These are phyloP conservation scores for Solanum chacoense DNA, from an alignment of 305 asterid species.

Conservation along the genomic window DNA sequence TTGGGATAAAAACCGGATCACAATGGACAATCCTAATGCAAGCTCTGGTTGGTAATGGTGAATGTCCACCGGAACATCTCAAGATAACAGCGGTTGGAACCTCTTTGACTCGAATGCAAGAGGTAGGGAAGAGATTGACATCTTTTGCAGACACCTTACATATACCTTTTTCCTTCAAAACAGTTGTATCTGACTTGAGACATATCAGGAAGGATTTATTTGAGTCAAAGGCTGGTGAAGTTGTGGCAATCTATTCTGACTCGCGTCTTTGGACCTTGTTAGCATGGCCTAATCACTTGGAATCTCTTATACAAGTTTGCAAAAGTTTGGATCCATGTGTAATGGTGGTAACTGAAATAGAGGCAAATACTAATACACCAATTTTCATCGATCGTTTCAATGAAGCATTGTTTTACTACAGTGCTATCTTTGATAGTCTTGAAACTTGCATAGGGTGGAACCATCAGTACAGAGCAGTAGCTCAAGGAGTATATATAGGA, in stretches of 20 bases:
- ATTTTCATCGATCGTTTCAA: conserved; percentile 7
- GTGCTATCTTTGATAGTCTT: conserved; percentile 11
- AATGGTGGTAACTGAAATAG: conserved; percentile 21
- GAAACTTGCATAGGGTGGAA: neutral
- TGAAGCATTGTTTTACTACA: conserved; percentile 5
- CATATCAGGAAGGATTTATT: conserved; percentile 10
- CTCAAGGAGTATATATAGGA: conserved; percentile 14
- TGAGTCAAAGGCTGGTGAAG: conserved; percentile 22
- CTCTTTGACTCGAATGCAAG: conserved; percentile 13
- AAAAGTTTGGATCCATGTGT: conserved; percentile 17
- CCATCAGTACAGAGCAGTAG: conserved; percentile 1
- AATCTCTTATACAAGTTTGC: conserved; percentile 8
- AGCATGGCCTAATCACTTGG: conserved; percentile 6
- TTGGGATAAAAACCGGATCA: conserved; percentile 18
- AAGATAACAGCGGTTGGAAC: conserved; percentile 36
- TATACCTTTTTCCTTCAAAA: conserved; percentile 11
- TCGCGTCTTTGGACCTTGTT: conserved; percentile 5
- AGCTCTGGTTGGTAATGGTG: conserved; percentile 21
- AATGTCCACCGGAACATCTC: conserved; percentile 21
- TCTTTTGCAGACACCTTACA: conserved; percentile 25
- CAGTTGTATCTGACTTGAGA: conserved; percentile 14
- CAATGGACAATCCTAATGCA: conserved; percentile 34
- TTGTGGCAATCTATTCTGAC: conserved; percentile 22
- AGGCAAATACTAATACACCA: conserved; percentile 6
- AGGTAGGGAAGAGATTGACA: conserved; percentile 14